Evolutionary conservation across 2,329 filamentous ascomycete species (phyloP).

Genomic region (Penicillium oxalicum): DNA sequence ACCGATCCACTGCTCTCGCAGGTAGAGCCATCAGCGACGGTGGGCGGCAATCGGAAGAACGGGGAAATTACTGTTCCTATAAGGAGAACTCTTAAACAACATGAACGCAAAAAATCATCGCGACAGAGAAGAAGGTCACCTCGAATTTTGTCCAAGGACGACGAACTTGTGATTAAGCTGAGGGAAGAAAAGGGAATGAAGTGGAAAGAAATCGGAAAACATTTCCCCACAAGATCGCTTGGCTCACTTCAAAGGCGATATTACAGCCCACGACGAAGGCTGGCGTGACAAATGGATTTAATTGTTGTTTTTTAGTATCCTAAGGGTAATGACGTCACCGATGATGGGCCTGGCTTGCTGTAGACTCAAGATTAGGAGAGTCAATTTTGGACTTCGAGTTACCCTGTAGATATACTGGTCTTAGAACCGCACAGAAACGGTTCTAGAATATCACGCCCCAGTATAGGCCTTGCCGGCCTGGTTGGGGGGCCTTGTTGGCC

Average conservation of each 20-base stretch:
- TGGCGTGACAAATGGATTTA: not conserved
- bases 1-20: not conserved
- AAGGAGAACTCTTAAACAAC: not conserved
- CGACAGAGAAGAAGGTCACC: not conserved
- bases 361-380: too few relatives aligned
- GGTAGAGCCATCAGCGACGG: not conserved
- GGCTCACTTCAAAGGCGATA: not conserved
- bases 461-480: too few relatives aligned
- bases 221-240: not conserved
- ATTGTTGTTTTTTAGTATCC: not conserved
- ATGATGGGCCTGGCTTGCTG: not conserved
- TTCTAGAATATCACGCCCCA: too few relatives aligned
- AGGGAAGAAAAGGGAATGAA: not conserved
- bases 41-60: not conserved
- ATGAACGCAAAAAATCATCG: not conserved
- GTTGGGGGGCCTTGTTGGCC: too few relatives aligned
- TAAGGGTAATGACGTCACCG: not conserved
- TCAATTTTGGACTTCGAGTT: too few relatives aligned
- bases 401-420: too few relatives aligned
- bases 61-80: not conserved
- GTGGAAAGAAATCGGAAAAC: not conserved
- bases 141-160: not conserved
- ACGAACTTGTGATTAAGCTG: not conserved
- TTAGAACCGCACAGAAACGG: too few relatives aligned
- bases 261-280: not conserved